phyloP scores from a whole-genome alignment of 2,329 filamentous ascomycete genomes.

The Ascochyta clinopodiicola region DNA sequence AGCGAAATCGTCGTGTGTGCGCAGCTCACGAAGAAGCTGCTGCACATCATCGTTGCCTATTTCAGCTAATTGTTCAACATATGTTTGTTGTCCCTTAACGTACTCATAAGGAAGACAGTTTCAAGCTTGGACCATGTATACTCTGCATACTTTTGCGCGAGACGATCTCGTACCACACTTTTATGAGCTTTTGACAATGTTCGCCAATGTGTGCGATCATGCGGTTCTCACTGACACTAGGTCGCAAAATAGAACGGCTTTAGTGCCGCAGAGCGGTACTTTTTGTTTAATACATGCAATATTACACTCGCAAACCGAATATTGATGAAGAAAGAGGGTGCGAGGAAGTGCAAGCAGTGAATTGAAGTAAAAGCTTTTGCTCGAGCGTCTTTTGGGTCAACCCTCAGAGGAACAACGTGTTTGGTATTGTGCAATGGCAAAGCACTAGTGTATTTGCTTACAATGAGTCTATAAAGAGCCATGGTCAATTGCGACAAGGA shows the following conservation, averaged over 20 bases:
- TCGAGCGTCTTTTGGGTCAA: background rate
- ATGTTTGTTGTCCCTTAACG: background rate
- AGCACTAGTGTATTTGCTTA: background rate
- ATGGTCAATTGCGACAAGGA: background rate
- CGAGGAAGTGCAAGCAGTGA: slow-evolving; percentile 4
- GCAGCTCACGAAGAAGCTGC: background rate
- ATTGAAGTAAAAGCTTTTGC: slow-evolving; percentile 5
- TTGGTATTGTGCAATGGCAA: slow-evolving; percentile 12
- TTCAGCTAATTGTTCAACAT: background rate
- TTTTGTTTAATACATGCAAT: background rate
- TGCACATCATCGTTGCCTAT: slow-evolving; percentile 4
- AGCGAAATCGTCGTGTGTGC: slow-evolving; percentile 2
- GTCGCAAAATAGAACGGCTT: slow-evolving; percentile 5
- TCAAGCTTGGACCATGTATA: background rate
- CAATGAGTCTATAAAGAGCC: no score
- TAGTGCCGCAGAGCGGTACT: background rate
- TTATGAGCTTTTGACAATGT: slow-evolving; percentile 4
- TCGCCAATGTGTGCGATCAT: slow-evolving; percentile 1
- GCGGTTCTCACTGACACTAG: background rate
- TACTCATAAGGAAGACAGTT: no score
- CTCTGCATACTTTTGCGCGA: background rate
- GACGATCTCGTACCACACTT: background rate
- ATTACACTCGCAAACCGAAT: slow-evolving; percentile 5
- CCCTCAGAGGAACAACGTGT: slow-evolving; percentile 2
- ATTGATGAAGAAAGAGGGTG: slow-evolving; percentile 7